Evolutionary conservation across 1,284 basidiomycete genomes (phyloP).

Genomic region (Sporisorium iseilematis-ciliati): DNA sequence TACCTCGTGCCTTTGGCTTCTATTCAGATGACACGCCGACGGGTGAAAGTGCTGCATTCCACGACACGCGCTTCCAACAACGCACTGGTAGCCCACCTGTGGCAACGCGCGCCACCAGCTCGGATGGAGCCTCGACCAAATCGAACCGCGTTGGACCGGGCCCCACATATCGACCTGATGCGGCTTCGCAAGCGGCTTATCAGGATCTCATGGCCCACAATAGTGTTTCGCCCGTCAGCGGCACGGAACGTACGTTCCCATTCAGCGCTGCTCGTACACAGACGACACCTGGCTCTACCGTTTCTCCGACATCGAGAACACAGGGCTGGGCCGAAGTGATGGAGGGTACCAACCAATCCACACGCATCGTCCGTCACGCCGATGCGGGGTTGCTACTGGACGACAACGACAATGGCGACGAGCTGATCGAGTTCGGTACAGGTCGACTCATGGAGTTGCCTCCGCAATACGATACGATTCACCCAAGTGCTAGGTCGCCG

Average conservation of each 20-base stretch:
- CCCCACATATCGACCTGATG: constrained; percentile 42
- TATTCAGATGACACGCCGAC: constrained; percentile 31
- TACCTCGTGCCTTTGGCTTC: constrained; percentile 25
- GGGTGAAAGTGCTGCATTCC: constrained; percentile 5
- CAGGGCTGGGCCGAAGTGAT: constrained; percentile 29
- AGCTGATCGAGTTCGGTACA: constrained; percentile 20
- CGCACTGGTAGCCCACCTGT: constrained; percentile 14
- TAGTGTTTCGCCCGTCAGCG: constrained; percentile 18
- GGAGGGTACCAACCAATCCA: constrained; percentile 7
- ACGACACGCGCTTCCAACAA: constrained; percentile 9
- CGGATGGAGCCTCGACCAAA: constrained; percentile 35
- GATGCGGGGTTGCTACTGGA: constrained; percentile 60
- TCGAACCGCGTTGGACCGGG: constrained; percentile 38
- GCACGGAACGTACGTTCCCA: constrained; percentile 16
- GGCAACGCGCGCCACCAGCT: constrained; percentile 18
- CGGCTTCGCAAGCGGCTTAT: constrained; percentile 44
- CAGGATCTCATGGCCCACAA: constrained; percentile 42
- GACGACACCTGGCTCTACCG: constrained; percentile 3
- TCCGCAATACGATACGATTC: constrained; percentile 58
- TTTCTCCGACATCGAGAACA: constrained; percentile 9
- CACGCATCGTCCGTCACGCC: constrained; percentile 49
- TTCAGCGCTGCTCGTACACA: constrained; percentile 14
- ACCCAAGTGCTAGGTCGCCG: constrained; percentile 17
- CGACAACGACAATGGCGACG: constrained; percentile 55
- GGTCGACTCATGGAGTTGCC: constrained; percentile 54